Evolutionary conservation across 257 asterid species (phyloP), one percentile per base, ranked within the genome.

Genomic region (Thymus quinquecostatus): DNA sequence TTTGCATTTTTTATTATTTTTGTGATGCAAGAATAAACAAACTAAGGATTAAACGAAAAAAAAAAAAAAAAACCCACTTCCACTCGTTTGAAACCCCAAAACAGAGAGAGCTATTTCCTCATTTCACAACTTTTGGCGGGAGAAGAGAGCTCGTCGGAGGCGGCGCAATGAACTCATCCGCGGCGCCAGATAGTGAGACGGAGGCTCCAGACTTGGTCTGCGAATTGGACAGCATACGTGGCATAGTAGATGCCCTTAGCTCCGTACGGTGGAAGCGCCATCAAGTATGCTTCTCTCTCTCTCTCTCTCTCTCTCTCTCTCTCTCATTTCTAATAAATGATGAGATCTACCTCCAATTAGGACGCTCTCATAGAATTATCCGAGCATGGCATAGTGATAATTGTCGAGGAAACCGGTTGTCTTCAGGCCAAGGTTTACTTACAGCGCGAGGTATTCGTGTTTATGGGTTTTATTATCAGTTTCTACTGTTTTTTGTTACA

Each of bases 401-500:
- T 89, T 71, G 98, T 91, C 32, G 99, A 94, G 84, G 99, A 94
- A 66, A 84, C 91, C 61, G 78, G 86, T 27, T 94, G 99, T 79
- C 96, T 94, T 69, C 99, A 94, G 82, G 99, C 98, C 56, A 91
- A 94, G 79, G 99, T 94, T 59, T 94, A 91, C 80, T 77, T 94
- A 47, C 90, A 88, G 66, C 86, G 91, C 58, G 99, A 94, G 97
- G 98, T 93, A 78, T 40, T 60, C 7, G 9, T 10, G 40, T 27
- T 65, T 47, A 10, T 62, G 32, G 5, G 28, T n/a, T 30, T 63
- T 33, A 60, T 41, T 49, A 5, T 68, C 21, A 8, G 27, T 3
- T 41, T 3, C 55, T 10, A 3, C 21, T 8, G 5, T n/a, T 11
- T 9, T 21, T 21, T 21, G 21, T 21, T 21, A 21, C 21, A 4